These are phyloP conservation scores for Gilbertella persicaria DNA, from an alignment of 371 early-diverging fungal species.

Conservation along the genomic window DNA sequence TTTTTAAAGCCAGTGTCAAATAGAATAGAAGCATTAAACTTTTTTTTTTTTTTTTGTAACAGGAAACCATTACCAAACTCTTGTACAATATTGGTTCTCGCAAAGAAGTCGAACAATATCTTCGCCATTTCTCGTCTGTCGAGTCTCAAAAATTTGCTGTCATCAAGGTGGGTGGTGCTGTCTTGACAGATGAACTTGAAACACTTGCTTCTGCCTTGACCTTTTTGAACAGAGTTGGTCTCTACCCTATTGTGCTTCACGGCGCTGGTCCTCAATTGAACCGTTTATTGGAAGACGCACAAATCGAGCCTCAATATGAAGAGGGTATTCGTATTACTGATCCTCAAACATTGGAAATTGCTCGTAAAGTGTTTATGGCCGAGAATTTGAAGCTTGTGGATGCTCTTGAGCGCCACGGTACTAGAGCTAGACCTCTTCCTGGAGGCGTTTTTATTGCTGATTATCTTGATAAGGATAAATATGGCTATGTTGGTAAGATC, in stretches of 20 bases:
- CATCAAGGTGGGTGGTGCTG: constrained; percentile 98
- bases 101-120: constrained; percentile 96
- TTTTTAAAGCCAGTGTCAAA: constrained; percentile 1
- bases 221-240: constrained; percentile 94
- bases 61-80: constrained; percentile 97
- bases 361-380: constrained; percentile 86
- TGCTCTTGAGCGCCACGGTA: constrained; percentile 92
- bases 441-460: constrained; percentile 95
- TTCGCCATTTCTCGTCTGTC: constrained; percentile 92
- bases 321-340: constrained; percentile 98
- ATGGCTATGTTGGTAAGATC: constrained; percentile 92
- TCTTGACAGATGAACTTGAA: constrained; percentile 91
- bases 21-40: neutral
- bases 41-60: neutral
- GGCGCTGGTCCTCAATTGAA: constrained; percentile 98
- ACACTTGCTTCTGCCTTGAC: constrained; percentile 93
- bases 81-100: constrained; percentile 97
- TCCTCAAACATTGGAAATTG: constrained; percentile 86
- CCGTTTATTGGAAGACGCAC: constrained; percentile 80
- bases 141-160: constrained; percentile 99
- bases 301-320: constrained; percentile 88
- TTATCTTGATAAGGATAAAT: constrained; percentile 90
- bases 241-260: constrained; percentile 97
- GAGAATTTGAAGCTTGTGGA: constrained; percentile 96
- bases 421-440: constrained; percentile 91